Evolutionary conservation across 2,329 filamentous ascomycete genomes (phyloP).

Genomic region (Microdochium paspali): DNA sequence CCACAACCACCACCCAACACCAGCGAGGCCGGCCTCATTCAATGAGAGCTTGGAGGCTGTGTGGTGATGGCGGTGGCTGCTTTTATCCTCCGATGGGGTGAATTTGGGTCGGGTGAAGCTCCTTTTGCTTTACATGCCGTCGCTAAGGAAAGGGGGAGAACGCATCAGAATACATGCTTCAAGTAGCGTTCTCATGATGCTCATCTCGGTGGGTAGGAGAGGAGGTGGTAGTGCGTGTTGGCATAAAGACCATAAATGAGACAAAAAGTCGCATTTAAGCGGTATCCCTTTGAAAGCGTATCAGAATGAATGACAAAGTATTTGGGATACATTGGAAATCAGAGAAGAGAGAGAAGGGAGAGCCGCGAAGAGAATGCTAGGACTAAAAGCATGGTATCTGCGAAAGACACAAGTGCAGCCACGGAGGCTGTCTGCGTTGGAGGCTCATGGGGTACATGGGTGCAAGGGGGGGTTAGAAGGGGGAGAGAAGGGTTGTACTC

Average conservation of each 20-base stretch:
- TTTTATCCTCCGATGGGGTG: background rate
- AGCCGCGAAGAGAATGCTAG: background rate
- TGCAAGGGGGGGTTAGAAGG: background rate
- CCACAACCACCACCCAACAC: background rate
- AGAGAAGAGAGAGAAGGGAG: background rate
- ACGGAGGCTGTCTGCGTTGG: background rate
- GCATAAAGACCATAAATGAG: too few relatives aligned
- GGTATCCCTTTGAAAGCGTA: background rate
- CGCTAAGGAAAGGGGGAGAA: background rate
- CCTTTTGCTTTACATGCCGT: background rate
- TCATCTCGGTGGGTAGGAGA: background rate
- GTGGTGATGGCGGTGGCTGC: background rate
- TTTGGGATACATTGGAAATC: background rate
- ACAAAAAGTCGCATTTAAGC: background rate
- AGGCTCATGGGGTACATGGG: background rate
- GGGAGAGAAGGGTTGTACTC: constrained; percentile 16
- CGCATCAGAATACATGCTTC: constrained; percentile 1
- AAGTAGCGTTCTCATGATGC: background rate
- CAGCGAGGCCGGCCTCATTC: background rate
- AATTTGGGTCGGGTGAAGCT: too few relatives aligned
- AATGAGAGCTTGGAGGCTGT: background rate
- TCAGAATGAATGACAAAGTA: constrained; percentile 1
- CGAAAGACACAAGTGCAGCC: background rate
- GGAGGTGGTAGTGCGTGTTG: background rate
- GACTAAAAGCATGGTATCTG: background rate